Conservation (phyloP, 2,329 filamentous ascomycete genomes). For the Trichoderma koningiopsis region DNA sequence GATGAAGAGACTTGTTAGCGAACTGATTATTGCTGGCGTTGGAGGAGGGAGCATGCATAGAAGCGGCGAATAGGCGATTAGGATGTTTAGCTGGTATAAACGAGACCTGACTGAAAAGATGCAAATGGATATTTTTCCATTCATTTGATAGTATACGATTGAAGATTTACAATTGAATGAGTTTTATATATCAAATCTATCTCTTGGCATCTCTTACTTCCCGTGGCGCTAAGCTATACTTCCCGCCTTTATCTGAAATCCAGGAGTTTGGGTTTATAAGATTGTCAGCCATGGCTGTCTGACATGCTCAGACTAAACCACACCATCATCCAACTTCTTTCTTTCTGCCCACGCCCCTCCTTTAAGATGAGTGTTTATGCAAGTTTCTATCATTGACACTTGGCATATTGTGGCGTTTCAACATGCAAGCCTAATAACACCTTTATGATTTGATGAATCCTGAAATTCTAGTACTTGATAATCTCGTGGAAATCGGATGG, state of each 20-base stretch:
- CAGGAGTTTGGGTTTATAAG: background rate
- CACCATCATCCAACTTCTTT: background rate
- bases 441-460: no score
- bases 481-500: background rate
- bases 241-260: background rate
- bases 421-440: background rate
- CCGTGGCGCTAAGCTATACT: background rate
- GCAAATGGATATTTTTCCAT: background rate
- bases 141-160: background rate
- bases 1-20: slow-evolving; percentile 9
- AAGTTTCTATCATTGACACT: background rate
- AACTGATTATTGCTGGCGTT: slow-evolving; percentile 6
- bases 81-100: background rate
- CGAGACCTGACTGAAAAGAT: slow-evolving; percentile 9
- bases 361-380: background rate
- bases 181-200: background rate
- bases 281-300: background rate
- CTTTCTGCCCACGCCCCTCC: background rate
- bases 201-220: background rate
- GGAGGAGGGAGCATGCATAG: slow-evolving; percentile 4
- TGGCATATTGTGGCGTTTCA: background rate
- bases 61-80: slow-evolving; percentile 4
- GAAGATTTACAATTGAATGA: background rate
- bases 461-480: no score
- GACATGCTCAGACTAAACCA: background rate